Conservation (phyloP, 257 asterid species). For the Solanum chmielewskii region DNA sequence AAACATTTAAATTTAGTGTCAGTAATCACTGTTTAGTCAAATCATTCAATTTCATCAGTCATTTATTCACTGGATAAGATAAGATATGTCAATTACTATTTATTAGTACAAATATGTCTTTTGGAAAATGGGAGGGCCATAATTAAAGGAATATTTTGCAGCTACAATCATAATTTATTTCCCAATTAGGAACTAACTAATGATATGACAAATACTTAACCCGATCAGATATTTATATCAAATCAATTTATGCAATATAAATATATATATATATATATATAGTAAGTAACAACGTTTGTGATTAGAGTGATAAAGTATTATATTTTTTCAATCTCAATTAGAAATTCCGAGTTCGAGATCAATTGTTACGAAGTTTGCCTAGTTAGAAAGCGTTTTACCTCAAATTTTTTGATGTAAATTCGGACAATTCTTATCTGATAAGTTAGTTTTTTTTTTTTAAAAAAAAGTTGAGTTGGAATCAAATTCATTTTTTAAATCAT, state of each 20-base stretch:
- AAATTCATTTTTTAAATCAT: background rate
- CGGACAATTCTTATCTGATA: background rate
- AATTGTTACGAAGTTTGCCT: fast-evolving
- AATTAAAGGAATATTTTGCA: background rate
- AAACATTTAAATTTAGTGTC: background rate
- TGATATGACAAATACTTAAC: background rate
- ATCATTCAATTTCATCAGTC: background rate
- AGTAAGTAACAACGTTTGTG: background rate
- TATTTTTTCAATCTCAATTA: background rate
- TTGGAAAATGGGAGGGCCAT: background rate
- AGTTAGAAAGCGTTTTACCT: no score
- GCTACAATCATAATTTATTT: background rate
- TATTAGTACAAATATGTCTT: background rate
- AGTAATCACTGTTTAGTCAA: background rate
- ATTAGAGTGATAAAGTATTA: no score
- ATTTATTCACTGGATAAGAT: background rate
- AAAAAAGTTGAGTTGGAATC: background rate
- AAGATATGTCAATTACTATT: background rate
- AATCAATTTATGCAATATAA: background rate
- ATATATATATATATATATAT: no score
- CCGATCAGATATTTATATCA: background rate
- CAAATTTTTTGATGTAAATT: fast-evolving
- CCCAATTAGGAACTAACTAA: background rate
- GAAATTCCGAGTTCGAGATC: fast-evolving
- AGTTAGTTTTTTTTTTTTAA: no score